A percentile compares a stretch with the other conserved stretches of the same genome.
Evolutionary conservation across 1,284 basidiomycete genomes (phyloP).

Genomic region (Ustilago shanxiensis): DNA sequence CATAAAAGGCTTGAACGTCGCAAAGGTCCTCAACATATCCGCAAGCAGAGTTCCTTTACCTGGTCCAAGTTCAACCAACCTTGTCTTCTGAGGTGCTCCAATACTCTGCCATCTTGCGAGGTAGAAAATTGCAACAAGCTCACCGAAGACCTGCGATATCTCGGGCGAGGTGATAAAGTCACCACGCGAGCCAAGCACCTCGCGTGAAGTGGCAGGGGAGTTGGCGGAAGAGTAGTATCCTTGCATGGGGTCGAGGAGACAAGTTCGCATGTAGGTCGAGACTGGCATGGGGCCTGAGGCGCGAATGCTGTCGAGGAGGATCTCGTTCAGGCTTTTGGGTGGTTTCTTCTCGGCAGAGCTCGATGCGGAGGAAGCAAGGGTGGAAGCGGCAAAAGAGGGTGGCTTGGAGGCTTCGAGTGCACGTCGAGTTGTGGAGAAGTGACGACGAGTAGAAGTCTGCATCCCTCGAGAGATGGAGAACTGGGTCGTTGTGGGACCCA

Average conservation of each 20-base stretch:
- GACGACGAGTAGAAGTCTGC: conserved; percentile 24
- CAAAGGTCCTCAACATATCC: conserved; percentile 80
- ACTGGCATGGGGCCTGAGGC: conserved; percentile 65
- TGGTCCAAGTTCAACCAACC: conserved; percentile 92
- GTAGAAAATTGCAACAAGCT: conserved; percentile 78
- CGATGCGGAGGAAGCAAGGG: not conserved
- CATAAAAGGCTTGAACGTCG: conserved; percentile 57
- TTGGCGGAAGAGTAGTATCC: conserved; percentile 66
- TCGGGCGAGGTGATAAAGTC: conserved; percentile 98
- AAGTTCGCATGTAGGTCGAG: conserved; percentile 68
- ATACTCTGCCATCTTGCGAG: conserved; percentile 81
- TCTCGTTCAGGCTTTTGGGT: conserved; percentile 33
- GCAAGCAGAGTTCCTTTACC: conserved; percentile 91
- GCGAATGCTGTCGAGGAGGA: conserved; percentile 46
- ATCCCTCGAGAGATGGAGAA: conserved; percentile 24
- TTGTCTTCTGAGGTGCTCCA: conserved; percentile 74
- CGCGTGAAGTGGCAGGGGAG: conserved; percentile 49
- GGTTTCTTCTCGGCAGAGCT: conserved; percentile 17
- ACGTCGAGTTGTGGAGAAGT: conserved; percentile 11
- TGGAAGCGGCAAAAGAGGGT: not conserved
- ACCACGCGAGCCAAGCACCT: conserved; percentile 86
- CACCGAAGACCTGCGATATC: conserved; percentile 95
- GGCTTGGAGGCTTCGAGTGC: not conserved
- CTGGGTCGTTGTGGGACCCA: conserved; percentile 30
- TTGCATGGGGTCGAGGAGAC: conserved; percentile 65